A percentile compares a stretch with the other conserved stretches of the same genome.
Evolutionary conservation across 2,329 filamentous ascomycete genomes (phyloP).

Genomic region (Blastomyces gilchristii): DNA sequence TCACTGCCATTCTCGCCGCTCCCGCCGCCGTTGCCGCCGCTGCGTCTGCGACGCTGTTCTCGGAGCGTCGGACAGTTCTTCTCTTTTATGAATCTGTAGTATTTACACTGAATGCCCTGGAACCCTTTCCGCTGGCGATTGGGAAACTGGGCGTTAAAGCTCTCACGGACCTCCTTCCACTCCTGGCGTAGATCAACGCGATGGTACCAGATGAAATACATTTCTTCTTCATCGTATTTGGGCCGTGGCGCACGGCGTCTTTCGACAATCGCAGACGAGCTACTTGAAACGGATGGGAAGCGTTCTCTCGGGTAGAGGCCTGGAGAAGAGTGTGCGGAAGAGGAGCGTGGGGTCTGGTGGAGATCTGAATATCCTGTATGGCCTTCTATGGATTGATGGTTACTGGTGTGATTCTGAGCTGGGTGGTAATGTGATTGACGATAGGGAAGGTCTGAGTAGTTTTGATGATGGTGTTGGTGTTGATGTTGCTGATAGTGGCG

Average conservation of each 20-base stretch:
- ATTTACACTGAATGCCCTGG: slow-evolving; percentile 42
- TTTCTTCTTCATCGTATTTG: slow-evolving; percentile 39
- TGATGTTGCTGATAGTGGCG: slow-evolving; percentile 9
- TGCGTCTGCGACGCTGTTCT: slow-evolving; percentile 26
- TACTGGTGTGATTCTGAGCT: not conserved
- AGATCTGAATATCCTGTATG: slow-evolving; percentile 5
- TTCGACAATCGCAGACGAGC: slow-evolving; percentile 27
- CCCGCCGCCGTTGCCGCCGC: slow-evolving; percentile 9
- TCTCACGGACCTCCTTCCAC: slow-evolving; percentile 38
- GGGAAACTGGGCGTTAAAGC: slow-evolving; percentile 37
- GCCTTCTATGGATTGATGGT: not conserved
- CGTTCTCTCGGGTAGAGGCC: slow-evolving; percentile 31
- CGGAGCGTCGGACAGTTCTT: slow-evolving; percentile 37
- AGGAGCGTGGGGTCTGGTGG: slow-evolving; percentile 2
- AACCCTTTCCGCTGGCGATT: slow-evolving; percentile 31
- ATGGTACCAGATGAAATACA: slow-evolving; percentile 43
- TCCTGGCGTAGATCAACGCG: slow-evolving; percentile 38
- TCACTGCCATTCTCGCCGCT: slow-evolving; percentile 10
- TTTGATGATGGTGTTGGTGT: slow-evolving; percentile 7
- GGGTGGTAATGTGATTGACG: slow-evolving; percentile 5
- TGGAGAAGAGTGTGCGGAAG: slow-evolving; percentile 27
- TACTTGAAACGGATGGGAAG: slow-evolving; percentile 34
- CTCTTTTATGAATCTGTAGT: slow-evolving; percentile 40
- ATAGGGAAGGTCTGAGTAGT: slow-evolving; percentile 7
- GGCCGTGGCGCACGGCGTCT: slow-evolving; percentile 35